Base-by-base conservation (phyloP, 116 monocot species). In the Zostera marina region DNA sequence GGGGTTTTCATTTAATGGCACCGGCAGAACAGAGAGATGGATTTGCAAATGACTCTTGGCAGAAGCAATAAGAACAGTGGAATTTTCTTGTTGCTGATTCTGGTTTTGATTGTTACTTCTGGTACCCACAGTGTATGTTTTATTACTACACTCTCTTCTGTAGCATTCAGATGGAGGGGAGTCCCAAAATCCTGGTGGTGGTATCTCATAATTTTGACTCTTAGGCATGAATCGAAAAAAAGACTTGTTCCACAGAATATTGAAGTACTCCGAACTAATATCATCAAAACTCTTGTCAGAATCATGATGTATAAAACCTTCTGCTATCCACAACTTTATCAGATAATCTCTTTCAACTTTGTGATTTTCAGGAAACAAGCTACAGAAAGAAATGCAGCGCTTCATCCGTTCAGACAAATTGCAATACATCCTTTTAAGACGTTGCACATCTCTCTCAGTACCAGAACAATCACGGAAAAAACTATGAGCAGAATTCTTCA, bases 251-350 rank as follows among this genome's bases (percentile, higher is more conserved):
- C 58, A 25, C 45, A 80, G 52, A 25, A 63, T 19, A 6, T 53
- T 38, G 22, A 80, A 76, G 45, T 73, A 73, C 40, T 56, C 54
- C 7, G 3, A 11, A 11, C 69, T 76, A 21, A 73, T 66, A 17
- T 66, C 42, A 40, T 80, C 69, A 14, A 54, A 63, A 64, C 3
- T 66, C 56, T 40, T 61, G 3, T 9, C 41, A 10, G 20, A 52
- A 7, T 13, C 8, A 9, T 43, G 2, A 7, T 55, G 38, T 46
- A 81, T 41, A 23, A 77, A 77, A 24, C 57, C 56, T 46, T 82
- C 74, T 1, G 82, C 71, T 68, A 77, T 77, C 82, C 82, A 82
- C 16, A 74, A 21, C 24, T 58, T 58, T 16, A 82, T 38, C 8
- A 82, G 41, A 7, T 62, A 57, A 53, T 74, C 68, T 47, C 66